Evolutionary conservation across 441 rosid genomes (phyloP).

Genomic region (Adansonia gregorii): DNA sequence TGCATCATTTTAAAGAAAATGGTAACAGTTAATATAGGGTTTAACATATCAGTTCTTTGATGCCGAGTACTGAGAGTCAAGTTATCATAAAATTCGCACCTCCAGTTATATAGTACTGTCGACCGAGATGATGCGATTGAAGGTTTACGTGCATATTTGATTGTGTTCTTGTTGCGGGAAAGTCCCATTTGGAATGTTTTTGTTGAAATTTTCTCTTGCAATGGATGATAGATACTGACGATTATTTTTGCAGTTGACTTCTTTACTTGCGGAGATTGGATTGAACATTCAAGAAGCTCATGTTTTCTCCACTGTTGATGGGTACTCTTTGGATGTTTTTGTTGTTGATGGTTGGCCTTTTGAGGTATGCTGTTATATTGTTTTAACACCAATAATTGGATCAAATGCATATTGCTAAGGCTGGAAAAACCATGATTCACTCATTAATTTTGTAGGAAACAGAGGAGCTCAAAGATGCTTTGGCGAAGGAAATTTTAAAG

Average conservation of each 20-base stretch:
- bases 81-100: not conserved
- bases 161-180: slow-evolving; percentile 6
- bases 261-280: slow-evolving; percentile 87
- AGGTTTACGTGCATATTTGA: not conserved
- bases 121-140: not conserved
- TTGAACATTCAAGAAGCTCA: slow-evolving; percentile 95
- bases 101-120: not conserved
- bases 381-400: not conserved
- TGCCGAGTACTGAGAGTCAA: not conserved
- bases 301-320: slow-evolving; percentile 87
- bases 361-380: slow-evolving; percentile 54
- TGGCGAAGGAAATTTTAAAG: slow-evolving; percentile 72
- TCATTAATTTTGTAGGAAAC: slow-evolving; percentile 55
- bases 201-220: slow-evolving; percentile 1
- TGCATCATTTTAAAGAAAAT: not conserved
- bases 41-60: not conserved
- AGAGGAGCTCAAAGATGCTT: slow-evolving; percentile 65
- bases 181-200: slow-evolving; percentile 9
- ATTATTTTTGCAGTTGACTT: slow-evolving; percentile 63
- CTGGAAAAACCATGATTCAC: slow-evolving; percentile 14
- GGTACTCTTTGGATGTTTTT: slow-evolving; percentile 87
- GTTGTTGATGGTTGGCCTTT: slow-evolving; percentile 96
- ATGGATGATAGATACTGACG: slow-evolving; percentile 28
- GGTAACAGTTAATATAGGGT: not conserved
- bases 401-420: slow-evolving; percentile 7